A percentile compares a stretch with the other conserved stretches of the same genome.
Conservation (phyloP, 1,284 basidiomycete species). For the Moesziomyces aphidis region DNA sequence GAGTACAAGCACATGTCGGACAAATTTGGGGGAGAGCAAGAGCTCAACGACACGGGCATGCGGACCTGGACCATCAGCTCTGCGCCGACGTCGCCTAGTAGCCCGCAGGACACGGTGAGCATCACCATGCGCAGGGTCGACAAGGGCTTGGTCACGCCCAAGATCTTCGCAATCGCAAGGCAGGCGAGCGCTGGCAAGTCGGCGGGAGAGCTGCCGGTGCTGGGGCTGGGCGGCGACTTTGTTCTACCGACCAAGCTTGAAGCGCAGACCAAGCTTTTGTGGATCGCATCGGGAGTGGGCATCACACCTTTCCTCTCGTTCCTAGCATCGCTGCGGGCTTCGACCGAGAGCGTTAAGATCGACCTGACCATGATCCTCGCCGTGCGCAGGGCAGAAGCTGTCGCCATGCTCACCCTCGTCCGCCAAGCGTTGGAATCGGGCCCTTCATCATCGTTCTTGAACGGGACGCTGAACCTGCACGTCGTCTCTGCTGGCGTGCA, state of each 20-base stretch:
- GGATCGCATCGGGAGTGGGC: constrained; percentile 24
- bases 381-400: constrained; percentile 21
- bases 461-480: constrained; percentile 14
- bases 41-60: constrained; percentile 41
- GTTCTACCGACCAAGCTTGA: not conserved
- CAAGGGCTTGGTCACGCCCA: constrained; percentile 26
- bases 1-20: constrained; percentile 48
- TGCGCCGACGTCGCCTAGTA: not conserved
- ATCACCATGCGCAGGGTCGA: constrained; percentile 34
- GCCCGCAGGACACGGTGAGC: constrained; percentile 2
- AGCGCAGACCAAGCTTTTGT: constrained; percentile 10
- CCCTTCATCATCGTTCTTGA: not conserved
- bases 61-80: constrained; percentile 46
- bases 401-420: constrained; percentile 18
- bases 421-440: not conserved
- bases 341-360: not conserved
- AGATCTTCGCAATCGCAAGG: constrained; percentile 15
- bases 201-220: constrained; percentile 17
- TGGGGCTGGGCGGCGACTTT: constrained; percentile 35
- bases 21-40: constrained; percentile 35
- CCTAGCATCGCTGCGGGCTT: not conserved
- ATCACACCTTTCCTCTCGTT: constrained; percentile 37
- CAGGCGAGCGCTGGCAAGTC: not conserved
- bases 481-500: constrained; percentile 24
- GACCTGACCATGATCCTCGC: constrained; percentile 22